These are phyloP conservation scores for Scalesia atractyloides DNA, from an alignment of 129 eudicot genomes.

Conservation along the genomic window DNA sequence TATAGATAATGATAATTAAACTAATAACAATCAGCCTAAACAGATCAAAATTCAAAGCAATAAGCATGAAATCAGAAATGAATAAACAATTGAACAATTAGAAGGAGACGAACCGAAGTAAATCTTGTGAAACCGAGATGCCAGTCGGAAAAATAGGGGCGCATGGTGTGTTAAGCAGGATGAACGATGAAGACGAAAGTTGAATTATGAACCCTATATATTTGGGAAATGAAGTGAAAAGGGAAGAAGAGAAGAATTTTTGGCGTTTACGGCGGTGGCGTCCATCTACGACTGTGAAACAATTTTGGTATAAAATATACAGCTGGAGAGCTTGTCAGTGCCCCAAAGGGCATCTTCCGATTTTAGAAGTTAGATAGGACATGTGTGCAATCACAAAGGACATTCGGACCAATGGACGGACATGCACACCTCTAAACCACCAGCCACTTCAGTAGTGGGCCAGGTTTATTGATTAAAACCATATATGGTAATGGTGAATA, in stretches of 20 bases:
- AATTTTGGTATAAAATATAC: constrained; percentile 11
- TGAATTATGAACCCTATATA: constrained; percentile 33
- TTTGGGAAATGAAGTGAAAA: constrained; percentile 1
- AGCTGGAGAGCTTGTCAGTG: background rate
- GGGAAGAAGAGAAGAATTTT: constrained; percentile 12
- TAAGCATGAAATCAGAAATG: background rate
- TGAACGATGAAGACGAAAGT: constrained; percentile 1
- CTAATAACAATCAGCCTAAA: background rate
- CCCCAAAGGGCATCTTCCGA: constrained; percentile 9
- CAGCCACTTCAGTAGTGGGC: background rate
- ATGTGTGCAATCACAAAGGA: background rate
- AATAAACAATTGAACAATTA: background rate
- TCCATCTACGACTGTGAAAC: background rate
- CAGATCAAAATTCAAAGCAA: background rate
- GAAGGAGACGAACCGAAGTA: constrained; percentile 34
- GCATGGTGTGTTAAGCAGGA: constrained; percentile 37
- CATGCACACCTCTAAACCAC: background rate
- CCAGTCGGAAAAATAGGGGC: constrained; percentile 34
- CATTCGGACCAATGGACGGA: too few species aligned
- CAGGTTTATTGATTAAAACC: too few species aligned
- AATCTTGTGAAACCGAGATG: constrained; percentile 37
- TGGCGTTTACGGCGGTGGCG: constrained; percentile 22
- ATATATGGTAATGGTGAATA: too few species aligned
- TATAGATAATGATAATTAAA: background rate
- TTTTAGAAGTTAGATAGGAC: background rate